Conservation (phyloP, 1,284 basidiomycete species). For the Microbotryum scabiosae region DNA sequence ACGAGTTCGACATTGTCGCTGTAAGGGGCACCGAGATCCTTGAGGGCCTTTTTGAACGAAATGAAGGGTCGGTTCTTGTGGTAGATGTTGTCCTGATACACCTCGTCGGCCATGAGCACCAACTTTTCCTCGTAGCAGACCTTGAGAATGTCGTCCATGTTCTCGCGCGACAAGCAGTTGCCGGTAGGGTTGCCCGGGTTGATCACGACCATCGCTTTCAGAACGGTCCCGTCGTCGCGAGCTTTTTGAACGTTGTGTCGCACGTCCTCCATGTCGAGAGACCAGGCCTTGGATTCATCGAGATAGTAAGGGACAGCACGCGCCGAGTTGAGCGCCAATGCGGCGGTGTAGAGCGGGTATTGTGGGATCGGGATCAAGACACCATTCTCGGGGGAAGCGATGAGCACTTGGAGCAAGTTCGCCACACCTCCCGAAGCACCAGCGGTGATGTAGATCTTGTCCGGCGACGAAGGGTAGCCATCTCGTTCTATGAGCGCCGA, state of each 20-base stretch:
- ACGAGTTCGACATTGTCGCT: slow-evolving; percentile 59
- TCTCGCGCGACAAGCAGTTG: slow-evolving; percentile 59
- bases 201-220: slow-evolving; percentile 84
- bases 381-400: slow-evolving; percentile 55
- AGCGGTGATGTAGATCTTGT: slow-evolving; percentile 84
- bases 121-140: slow-evolving; percentile 78
- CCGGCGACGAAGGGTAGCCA: slow-evolving; percentile 72
- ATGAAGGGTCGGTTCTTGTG: slow-evolving; percentile 63
- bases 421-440: slow-evolving; percentile 90
- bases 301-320: slow-evolving; percentile 82
- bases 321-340: slow-evolving; percentile 75
- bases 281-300: slow-evolving; percentile 74
- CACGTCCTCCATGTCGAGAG: slow-evolving; percentile 66
- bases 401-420: slow-evolving; percentile 73
- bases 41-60: slow-evolving; percentile 82
- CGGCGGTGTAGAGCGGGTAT: slow-evolving; percentile 94
- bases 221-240: slow-evolving; percentile 53
- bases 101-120: slow-evolving; percentile 86
- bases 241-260: slow-evolving; percentile 61
- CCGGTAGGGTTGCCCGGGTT: slow-evolving; percentile 96
- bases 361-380: slow-evolving; percentile 95
- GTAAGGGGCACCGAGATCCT: slow-evolving; percentile 50
- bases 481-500: slow-evolving; percentile 58
- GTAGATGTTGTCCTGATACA: slow-evolving; percentile 89
- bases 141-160: slow-evolving; percentile 64